Conservation (phyloP, 139 green algal species). For the Spirogloea muscicola region DNA sequence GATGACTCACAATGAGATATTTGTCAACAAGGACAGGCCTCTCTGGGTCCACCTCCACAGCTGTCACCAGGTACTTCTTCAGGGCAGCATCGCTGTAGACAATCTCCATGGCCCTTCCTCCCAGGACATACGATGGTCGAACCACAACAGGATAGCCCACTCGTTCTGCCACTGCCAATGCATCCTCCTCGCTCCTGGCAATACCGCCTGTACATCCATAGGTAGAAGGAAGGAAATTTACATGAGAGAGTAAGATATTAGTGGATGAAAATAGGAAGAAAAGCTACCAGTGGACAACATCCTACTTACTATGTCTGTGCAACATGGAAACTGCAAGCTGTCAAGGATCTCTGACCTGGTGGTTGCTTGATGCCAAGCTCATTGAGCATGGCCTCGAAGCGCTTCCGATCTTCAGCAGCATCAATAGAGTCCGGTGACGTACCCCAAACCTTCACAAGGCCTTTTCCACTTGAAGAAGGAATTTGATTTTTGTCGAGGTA, state of each 20-base stretch:
- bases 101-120: conserved; percentile 97
- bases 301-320: too few species aligned
- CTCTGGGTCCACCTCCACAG: conserved; percentile 79
- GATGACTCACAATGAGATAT: conserved; percentile 63
- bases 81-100: conserved; percentile 85
- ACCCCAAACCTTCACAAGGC: conserved; percentile 90
- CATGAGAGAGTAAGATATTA: too few species aligned
- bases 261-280: too few species aligned
- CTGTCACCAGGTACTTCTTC: conserved; percentile 54
- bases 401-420: conserved; percentile 91
- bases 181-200: conserved; percentile 66
- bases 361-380: conserved; percentile 86
- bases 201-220: conserved; percentile 41
- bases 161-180: conserved; percentile 65
- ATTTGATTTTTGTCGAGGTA: conserved; percentile 46
- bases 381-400: conserved; percentile 68
- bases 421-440: conserved; percentile 93
- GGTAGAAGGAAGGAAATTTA: background rate
- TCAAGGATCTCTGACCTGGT: conserved; percentile 43
- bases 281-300: too few species aligned
- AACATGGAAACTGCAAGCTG: too few species aligned
- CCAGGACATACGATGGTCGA: conserved; percentile 93
- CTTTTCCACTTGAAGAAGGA: conserved; percentile 62
- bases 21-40: conserved; percentile 96
- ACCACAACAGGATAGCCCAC: conserved; percentile 98